These are phyloP conservation scores for Bretziella fagacearum DNA, from an alignment of 2,329 filamentous ascomycete species.

Conservation along the genomic window DNA sequence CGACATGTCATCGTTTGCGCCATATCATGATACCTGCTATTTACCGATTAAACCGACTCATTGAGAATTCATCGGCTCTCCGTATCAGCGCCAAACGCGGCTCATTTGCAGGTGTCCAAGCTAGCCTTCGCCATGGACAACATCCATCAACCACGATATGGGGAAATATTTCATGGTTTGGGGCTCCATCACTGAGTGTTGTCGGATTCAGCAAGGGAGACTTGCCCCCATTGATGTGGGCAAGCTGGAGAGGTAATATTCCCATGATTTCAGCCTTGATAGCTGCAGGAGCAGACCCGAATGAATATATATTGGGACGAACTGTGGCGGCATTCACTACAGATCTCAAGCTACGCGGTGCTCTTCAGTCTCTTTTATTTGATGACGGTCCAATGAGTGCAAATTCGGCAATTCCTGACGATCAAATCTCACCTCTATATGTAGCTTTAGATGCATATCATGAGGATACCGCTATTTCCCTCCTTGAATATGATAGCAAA, in stretches of 20 bases:
- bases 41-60: constrained; percentile 8
- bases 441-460: constrained; percentile 9
- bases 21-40: constrained; percentile 3
- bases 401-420: not conserved
- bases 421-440: constrained; percentile 8
- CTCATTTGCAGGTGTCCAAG: constrained; percentile 5
- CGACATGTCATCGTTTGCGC: constrained; percentile 6
- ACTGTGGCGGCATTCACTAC: not conserved
- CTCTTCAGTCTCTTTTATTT: constrained; percentile 2
- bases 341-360: not conserved
- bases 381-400: constrained; percentile 8
- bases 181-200: constrained; percentile 4
- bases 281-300: constrained; percentile 3
- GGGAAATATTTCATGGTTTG: constrained; percentile 5
- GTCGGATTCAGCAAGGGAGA: constrained; percentile 2
- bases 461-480: not conserved
- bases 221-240: constrained; percentile 10
- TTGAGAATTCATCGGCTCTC: constrained; percentile 11
- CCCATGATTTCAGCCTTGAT: not conserved
- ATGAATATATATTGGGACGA: not conserved
- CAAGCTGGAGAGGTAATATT: constrained; percentile 6
- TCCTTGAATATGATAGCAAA: not conserved
- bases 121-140: not conserved
- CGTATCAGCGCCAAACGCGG: constrained; percentile 5
- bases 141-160: constrained; percentile 1